These are phyloP conservation scores for Xylaria flabelliformis DNA, from an alignment of 495 filamentous ascomycete species.

Conservation along the genomic window DNA sequence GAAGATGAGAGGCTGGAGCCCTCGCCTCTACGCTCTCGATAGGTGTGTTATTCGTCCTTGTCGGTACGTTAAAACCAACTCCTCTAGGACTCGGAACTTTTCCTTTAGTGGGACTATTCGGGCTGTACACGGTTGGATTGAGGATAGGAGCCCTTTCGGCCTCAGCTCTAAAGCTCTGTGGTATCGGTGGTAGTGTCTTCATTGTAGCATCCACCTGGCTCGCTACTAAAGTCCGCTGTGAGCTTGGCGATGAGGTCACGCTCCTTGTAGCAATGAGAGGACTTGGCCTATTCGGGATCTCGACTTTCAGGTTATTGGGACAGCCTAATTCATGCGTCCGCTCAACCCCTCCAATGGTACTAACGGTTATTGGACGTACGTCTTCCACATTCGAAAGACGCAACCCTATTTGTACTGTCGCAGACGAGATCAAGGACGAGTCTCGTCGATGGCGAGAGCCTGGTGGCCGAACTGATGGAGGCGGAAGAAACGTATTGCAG, in stretches of 20 bases:
- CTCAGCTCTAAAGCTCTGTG: constrained; percentile 29
- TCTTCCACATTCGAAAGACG: constrained; percentile 55
- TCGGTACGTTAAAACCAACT: constrained; percentile 48
- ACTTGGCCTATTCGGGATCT: constrained; percentile 36
- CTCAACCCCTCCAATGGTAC: constrained; percentile 31
- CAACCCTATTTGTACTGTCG: constrained; percentile 57
- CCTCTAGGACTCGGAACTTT: constrained; percentile 53
- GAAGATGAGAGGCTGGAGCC: constrained; percentile 21
- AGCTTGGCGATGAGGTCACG: constrained; percentile 18
- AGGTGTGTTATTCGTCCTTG: constrained; percentile 36
- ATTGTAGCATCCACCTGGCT: constrained; percentile 37
- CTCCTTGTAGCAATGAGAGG: constrained; percentile 32
- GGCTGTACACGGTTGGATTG: constrained; percentile 50
- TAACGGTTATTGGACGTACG: constrained; percentile 41
- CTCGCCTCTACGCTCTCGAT: constrained; percentile 21
- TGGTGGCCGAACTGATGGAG: constrained; percentile 47
- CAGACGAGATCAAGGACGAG: constrained; percentile 53
- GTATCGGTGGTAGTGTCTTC: constrained; percentile 47
- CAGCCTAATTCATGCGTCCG: constrained; percentile 46
- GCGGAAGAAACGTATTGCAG: constrained; percentile 46
- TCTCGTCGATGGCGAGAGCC: constrained; percentile 48
- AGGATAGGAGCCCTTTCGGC: constrained; percentile 39
- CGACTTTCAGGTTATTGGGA: constrained; percentile 34
- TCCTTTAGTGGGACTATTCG: constrained; percentile 47
- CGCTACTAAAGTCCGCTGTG: constrained; percentile 31